Conservation (phyloP, 2,329 filamentous ascomycete species). For the Xylariales sp. region DNA sequence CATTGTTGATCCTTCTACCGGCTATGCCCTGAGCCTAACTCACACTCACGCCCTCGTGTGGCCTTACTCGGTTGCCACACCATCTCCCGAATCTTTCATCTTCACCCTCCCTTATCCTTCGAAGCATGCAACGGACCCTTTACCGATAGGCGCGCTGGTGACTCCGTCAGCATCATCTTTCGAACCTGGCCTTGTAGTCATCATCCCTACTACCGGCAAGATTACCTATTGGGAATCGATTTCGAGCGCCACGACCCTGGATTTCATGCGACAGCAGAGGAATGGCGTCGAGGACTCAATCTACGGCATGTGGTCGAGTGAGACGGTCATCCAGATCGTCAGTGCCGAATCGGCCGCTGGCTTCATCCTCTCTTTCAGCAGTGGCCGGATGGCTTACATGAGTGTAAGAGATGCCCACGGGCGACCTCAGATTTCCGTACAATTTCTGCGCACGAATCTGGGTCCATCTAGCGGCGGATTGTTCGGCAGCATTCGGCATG, state of each 20-base stretch:
- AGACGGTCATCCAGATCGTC: conserved; percentile 71
- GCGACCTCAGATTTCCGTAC: conserved; percentile 72
- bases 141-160: conserved; percentile 81
- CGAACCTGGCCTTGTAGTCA: conserved; percentile 80
- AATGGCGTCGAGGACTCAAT: conserved; percentile 74
- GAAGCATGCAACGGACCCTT: conserved; percentile 60
- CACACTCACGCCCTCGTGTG: conserved; percentile 82
- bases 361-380: conserved; percentile 80
- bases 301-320: conserved; percentile 70
- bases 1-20: conserved; percentile 59
- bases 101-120: conserved; percentile 75
- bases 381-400: conserved; percentile 81
- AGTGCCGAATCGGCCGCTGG: conserved; percentile 81
- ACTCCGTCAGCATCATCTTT: conserved; percentile 72
- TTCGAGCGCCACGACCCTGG: conserved; percentile 79
- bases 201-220: conserved; percentile 79
- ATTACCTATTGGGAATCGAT: conserved; percentile 96
- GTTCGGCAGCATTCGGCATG: conserved; percentile 76
- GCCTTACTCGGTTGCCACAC: conserved; percentile 71
- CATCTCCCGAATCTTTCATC: conserved; percentile 71
- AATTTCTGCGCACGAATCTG: conserved; percentile 65
- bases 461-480: conserved; percentile 59
- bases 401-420: conserved; percentile 84
- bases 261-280: conserved; percentile 76
- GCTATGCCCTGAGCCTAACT: conserved; percentile 77